phyloP scores from a whole-genome alignment of 2,329 filamentous ascomycete genomes.

The Fusarium cicatricum region DNA sequence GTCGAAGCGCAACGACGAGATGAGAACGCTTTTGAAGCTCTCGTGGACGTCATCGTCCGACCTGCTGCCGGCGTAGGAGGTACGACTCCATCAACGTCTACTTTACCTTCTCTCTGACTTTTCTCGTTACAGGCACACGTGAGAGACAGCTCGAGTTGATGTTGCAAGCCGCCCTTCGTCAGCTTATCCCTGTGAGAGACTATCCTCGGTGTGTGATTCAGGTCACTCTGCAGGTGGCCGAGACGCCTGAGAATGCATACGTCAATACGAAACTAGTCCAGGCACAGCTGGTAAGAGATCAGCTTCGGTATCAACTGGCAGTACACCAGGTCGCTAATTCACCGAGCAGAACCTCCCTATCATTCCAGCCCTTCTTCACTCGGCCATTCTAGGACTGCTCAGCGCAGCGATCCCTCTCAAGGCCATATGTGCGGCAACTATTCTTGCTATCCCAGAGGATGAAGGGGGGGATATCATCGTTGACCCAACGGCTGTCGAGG shows the following conservation, averaged over 20 bases:
- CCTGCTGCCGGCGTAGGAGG: constrained; percentile 86
- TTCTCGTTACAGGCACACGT: constrained; percentile 63
- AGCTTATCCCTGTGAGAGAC: constrained; percentile 76
- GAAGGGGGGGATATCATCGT: constrained; percentile 56
- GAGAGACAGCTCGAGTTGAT: constrained; percentile 85
- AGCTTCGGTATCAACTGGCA: not conserved
- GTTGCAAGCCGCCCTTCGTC: constrained; percentile 74
- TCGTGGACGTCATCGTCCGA: constrained; percentile 88
- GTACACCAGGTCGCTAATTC: constrained; percentile 22
- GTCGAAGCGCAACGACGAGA: constrained; percentile 90
- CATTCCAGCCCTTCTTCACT: constrained; percentile 83
- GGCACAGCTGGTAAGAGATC: constrained; percentile 63
- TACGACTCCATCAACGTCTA: constrained; percentile 47
- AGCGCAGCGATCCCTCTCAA: constrained; percentile 84
- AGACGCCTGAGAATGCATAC: constrained; percentile 73
- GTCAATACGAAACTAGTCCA: constrained; percentile 67
- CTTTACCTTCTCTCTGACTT: constrained; percentile 12
- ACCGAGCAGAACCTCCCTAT: constrained; percentile 73
- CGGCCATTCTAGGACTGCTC: constrained; percentile 78
- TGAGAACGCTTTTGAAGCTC: constrained; percentile 89
- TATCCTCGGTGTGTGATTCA: constrained; percentile 83
- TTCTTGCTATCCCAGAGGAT: constrained; percentile 65
- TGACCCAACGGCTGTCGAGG: constrained; percentile 70
- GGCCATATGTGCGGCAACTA: constrained; percentile 71
- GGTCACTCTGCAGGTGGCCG: constrained; percentile 79